Conservation (phyloP, 2,329 filamentous ascomycete species). For the Phoma herbarum region DNA sequence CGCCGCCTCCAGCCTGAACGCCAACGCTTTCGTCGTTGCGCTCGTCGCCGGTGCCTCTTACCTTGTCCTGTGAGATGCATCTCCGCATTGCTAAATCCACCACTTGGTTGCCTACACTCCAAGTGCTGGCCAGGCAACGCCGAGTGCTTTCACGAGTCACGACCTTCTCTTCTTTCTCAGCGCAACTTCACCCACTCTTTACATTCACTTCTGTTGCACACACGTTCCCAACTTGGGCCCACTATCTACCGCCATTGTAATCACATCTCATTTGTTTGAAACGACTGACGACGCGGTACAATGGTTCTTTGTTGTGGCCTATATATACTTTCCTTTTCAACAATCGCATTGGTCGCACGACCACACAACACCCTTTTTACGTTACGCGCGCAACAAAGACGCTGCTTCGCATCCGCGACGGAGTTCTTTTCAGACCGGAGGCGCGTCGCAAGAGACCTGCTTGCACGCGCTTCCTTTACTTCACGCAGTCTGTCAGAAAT, state of each 20-base stretch:
- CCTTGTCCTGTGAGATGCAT: constrained; percentile 46
- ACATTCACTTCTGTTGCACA: constrained; percentile 28
- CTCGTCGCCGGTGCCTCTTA: constrained; percentile 45
- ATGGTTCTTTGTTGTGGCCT: constrained; percentile 10
- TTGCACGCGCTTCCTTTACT: constrained; percentile 22
- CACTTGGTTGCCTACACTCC: constrained; percentile 23
- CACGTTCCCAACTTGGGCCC: constrained; percentile 26
- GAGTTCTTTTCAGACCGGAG: constrained; percentile 13
- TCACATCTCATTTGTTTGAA: constrained; percentile 37
- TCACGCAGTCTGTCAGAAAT: constrained; percentile 18
- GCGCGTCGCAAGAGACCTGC: not conserved
- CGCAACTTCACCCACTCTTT: constrained; percentile 22
- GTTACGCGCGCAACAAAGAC: constrained; percentile 27
- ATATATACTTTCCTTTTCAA: constrained; percentile 21
- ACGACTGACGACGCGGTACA: constrained; percentile 39
- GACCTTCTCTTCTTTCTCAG: constrained; percentile 26
- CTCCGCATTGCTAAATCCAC: constrained; percentile 14
- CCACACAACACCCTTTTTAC: constrained; percentile 1
- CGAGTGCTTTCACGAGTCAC: constrained; percentile 34
- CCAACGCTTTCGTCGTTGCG: constrained; percentile 17
- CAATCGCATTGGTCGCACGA: not conserved
- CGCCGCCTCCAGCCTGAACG: constrained; percentile 44
- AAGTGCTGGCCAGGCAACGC: constrained; percentile 22
- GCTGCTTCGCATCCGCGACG: constrained; percentile 23
- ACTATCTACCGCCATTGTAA: constrained; percentile 36